phyloP scores from a whole-genome alignment of 2,329 filamentous ascomycete species.

The Diaporthe humulicola region DNA sequence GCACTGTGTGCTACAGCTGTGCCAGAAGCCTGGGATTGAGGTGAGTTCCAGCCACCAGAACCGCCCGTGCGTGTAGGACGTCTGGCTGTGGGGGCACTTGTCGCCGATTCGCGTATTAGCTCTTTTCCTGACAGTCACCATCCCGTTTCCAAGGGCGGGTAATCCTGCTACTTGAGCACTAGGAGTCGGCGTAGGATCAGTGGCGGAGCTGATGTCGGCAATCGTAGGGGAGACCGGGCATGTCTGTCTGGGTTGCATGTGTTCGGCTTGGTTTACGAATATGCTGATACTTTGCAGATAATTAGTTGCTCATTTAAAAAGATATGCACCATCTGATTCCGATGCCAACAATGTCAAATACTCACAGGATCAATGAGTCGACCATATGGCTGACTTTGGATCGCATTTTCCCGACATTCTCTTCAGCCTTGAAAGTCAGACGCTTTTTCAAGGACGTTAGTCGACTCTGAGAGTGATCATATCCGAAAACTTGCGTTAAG shows the following conservation, averaged over 20 bases:
- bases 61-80: not conserved
- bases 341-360: not conserved
- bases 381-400: not conserved
- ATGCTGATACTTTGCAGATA: not conserved
- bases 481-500: not conserved
- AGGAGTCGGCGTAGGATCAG: not conserved
- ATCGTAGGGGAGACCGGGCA: no score
- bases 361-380: not conserved
- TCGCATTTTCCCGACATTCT: not conserved
- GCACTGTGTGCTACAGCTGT: not conserved
- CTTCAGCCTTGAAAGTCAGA: not conserved
- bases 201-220: not conserved
- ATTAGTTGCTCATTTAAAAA: not conserved
- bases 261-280: not conserved
- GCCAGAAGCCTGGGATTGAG: not conserved
- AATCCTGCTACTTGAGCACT: no score
- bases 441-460: not conserved
- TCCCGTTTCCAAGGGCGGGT: not conserved
- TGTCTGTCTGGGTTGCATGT: not conserved
- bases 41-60: constrained; percentile 9
- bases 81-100: not conserved
- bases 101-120: not conserved
- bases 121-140: not conserved
- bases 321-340: not conserved
- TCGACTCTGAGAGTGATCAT: not conserved